These are phyloP conservation scores for Ophiostoma himal-ulmi DNA, from an alignment of 2,329 filamentous ascomycete genomes.

Conservation along the genomic window DNA sequence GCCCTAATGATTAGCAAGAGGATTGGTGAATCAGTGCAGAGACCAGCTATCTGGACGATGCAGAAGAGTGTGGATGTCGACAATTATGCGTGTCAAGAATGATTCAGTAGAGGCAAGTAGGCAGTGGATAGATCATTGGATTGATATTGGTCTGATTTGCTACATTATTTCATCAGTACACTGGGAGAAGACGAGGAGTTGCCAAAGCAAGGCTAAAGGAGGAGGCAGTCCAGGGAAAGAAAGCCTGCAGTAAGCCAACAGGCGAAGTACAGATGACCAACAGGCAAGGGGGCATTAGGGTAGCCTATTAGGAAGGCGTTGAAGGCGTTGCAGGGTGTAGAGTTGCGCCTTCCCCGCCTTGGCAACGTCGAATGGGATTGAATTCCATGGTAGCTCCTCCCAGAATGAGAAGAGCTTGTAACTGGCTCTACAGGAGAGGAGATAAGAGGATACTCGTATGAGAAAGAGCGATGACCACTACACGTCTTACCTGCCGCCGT, in stretches of 20 bases:
- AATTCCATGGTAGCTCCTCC: neutral
- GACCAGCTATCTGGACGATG: neutral
- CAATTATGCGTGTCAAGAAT: neutral
- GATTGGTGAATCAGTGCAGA: neutral
- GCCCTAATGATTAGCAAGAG: neutral
- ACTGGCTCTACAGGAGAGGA: neutral
- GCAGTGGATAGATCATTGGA: neutral
- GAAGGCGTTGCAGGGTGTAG: no score
- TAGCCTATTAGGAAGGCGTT: no score
- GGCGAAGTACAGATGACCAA: neutral
- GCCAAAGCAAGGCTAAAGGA: neutral
- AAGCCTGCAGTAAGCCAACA: neutral
- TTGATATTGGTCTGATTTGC: neutral
- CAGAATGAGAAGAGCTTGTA: neutral
- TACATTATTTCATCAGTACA: neutral
- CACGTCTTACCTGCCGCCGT: neutral
- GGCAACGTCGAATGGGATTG: neutral
- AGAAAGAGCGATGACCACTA: no score
- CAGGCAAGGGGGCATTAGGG: neutral
- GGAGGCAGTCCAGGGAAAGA: neutral
- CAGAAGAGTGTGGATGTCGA: neutral
- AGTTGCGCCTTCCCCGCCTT: neutral
- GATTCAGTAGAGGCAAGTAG: neutral
- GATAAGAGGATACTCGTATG: neutral
- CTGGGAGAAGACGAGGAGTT: neutral